A percentile compares a stretch with the other conserved stretches of the same genome.
phyloP scores from a whole-genome alignment of 495 filamentous ascomycete species.

The Penicillium simplicissimum region DNA sequence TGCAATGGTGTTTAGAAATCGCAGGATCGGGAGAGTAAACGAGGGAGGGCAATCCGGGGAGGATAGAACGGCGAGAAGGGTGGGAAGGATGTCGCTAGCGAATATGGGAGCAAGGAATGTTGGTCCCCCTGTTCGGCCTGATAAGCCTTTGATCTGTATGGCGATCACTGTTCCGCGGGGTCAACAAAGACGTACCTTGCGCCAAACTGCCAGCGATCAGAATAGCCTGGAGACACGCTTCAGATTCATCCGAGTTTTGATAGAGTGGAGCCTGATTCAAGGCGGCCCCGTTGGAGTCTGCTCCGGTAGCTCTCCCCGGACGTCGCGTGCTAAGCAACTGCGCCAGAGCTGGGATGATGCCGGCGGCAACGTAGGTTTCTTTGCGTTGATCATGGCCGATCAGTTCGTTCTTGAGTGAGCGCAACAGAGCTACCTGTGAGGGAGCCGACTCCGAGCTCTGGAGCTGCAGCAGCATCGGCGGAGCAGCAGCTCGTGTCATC shows the following conservation, averaged over 20 bases:
- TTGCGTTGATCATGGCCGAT: constrained; percentile 89
- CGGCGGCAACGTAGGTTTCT: constrained; percentile 67
- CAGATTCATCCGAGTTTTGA: constrained; percentile 53
- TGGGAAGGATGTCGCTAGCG: constrained; percentile 61
- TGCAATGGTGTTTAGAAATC: constrained; percentile 70
- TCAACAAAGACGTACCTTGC: constrained; percentile 61
- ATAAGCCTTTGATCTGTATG: constrained; percentile 16
- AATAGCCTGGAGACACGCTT: constrained; percentile 73
- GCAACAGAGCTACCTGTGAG: constrained; percentile 65
- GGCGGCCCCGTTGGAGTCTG: constrained; percentile 37
- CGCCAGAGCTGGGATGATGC: constrained; percentile 68
- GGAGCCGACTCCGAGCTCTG: constrained; percentile 58
- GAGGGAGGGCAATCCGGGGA: constrained; percentile 62
- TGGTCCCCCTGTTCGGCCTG: constrained; percentile 65
- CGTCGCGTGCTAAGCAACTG: constrained; percentile 52
- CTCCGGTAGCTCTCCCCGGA: constrained; percentile 30
- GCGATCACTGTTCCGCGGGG: background rate
- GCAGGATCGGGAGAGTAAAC: constrained; percentile 71
- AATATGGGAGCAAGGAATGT: constrained; percentile 75
- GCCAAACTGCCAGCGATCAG: constrained; percentile 81
- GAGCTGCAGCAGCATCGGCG: constrained; percentile 63
- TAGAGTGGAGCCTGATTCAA: constrained; percentile 20
- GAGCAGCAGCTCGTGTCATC: constrained; percentile 51
- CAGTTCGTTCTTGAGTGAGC: constrained; percentile 80
- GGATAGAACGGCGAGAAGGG: constrained; percentile 66